A percentile compares a stretch with the other conserved stretches of the same genome.
Conservation (phyloP, 2,329 filamentous ascomycete species). For the Tolypocladium cylindrosporum region DNA sequence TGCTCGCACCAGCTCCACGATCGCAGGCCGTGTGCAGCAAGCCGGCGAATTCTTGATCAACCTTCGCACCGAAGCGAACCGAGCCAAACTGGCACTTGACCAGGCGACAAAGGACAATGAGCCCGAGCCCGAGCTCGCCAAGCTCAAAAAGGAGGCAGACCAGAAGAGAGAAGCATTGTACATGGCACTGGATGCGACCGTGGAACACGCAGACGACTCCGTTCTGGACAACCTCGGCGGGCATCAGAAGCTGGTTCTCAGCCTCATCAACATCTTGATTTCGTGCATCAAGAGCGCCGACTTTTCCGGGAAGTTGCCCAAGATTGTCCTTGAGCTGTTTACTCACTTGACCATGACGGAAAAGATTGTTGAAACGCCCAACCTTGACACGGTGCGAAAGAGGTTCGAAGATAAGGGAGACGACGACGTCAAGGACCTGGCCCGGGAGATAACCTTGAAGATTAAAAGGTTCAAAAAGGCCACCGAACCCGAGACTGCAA, state of each 20-base stretch:
- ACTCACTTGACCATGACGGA: slow-evolving; percentile 52
- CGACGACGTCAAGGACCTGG: slow-evolving; percentile 50
- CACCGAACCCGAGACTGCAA: slow-evolving; percentile 21
- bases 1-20: slow-evolving; percentile 25
- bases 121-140: slow-evolving; percentile 22
- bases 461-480: slow-evolving; percentile 29
- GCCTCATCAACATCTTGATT: slow-evolving; percentile 43
- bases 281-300: slow-evolving; percentile 42
- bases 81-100: slow-evolving; percentile 33
- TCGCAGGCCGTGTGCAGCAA: slow-evolving; percentile 38
- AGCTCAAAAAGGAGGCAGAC: slow-evolving; percentile 30
- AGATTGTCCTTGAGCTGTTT: slow-evolving; percentile 49
- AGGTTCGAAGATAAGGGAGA: slow-evolving; percentile 57
- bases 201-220: slow-evolving; percentile 42
- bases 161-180: slow-evolving; percentile 38
- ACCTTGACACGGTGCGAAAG: slow-evolving; percentile 55
- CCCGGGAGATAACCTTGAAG: slow-evolving; percentile 45
- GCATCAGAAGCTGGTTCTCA: slow-evolving; percentile 46
- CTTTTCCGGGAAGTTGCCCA: slow-evolving; percentile 42
- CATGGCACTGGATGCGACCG: slow-evolving; percentile 41
- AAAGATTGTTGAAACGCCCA: slow-evolving; percentile 52
- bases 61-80: slow-evolving; percentile 36
- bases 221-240: slow-evolving; percentile 49
- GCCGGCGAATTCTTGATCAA: slow-evolving; percentile 40
- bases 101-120: slow-evolving; percentile 32